Evolutionary conservation across 169 alveolate species (phyloP).

Genomic region (Theileria equi): DNA sequence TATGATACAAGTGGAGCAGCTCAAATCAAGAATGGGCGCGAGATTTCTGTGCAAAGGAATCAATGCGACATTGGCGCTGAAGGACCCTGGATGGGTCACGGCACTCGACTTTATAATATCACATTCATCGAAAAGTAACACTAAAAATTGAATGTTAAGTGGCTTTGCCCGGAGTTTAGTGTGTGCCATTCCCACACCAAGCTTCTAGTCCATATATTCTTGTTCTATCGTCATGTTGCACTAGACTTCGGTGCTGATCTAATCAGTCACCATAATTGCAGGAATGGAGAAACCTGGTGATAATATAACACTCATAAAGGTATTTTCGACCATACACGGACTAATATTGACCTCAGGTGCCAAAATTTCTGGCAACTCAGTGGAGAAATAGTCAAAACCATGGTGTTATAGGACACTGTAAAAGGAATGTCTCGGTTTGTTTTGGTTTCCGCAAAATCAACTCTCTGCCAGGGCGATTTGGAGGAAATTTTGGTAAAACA

Average conservation of each 20-base stretch:
- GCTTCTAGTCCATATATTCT: not conserved
- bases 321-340: not conserved
- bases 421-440: constrained; percentile 37
- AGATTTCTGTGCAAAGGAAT: constrained; percentile 14
- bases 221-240: not conserved
- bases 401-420: constrained; percentile 34
- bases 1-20: constrained; percentile 1
- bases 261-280: not conserved
- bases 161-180: too few relatives aligned
- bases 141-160: too few relatives aligned
- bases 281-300: constrained; percentile 6
- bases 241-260: not conserved
- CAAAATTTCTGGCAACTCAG: constrained; percentile 57
- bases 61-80: constrained; percentile 13
- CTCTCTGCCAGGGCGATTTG: constrained; percentile 25
- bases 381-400: constrained; percentile 57
- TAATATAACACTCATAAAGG: constrained; percentile 9
- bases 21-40: not conserved
- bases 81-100: constrained; percentile 17
- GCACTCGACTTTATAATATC: constrained; percentile 20
- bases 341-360: constrained; percentile 24
- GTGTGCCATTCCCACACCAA: too few relatives aligned
- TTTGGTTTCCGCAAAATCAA: not conserved
- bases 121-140: constrained; percentile 1
- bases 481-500: constrained; percentile 34